Base-by-base conservation (phyloP, 495 filamentous ascomycete species). In the Neurospora sp. region DNA sequence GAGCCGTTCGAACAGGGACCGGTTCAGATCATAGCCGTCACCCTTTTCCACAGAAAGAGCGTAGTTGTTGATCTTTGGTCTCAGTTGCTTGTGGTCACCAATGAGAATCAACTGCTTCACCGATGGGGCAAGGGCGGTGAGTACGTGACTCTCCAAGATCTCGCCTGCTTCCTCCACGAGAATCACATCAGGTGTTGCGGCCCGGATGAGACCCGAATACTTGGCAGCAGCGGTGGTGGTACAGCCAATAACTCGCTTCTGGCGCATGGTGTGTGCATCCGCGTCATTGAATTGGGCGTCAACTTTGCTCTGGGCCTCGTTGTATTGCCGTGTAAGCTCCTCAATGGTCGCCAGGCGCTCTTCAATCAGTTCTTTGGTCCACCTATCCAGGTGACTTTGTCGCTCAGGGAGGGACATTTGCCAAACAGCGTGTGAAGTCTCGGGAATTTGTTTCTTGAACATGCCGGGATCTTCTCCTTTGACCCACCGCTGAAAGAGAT, bases 121-220 rank as follows among this genome's bases (percentile, higher is more conserved):
- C 0, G 85, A 78, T 0, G 87, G 79, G 0, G 82, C 78, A 37
- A 96, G 75, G 0, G 91, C 87, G 0, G 91, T 90, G 0, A 94
- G 78, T 42, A 94, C 83, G 75, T 94, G 84, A 31, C 84, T 87
- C 76, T 96, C 92, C 2, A 94, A 79, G 35, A 94, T 91, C 75
- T 96, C 92, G 8, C 92, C 92, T 4, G 92, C 92, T 75, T 96
- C 93, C 77, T 96, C 92, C 0, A 93, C 87, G 0, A 95, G 75
- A 35, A 93, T 76, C 7, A 91, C 82, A 20, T 87, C 86, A 0
- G 88, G 88, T 1, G 70, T 71, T 5, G 87, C 85, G 5, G 79
- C 79, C 59, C 83, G 83, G 9, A 95, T 78, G 40, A 87, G 82
- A 9, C 84, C 75, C 4, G 81, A 74, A 73, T 91, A 87, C 77